Evolutionary conservation across 2,329 filamentous ascomycete genomes (phyloP).

Genomic region (Trichophaea hybrida): DNA sequence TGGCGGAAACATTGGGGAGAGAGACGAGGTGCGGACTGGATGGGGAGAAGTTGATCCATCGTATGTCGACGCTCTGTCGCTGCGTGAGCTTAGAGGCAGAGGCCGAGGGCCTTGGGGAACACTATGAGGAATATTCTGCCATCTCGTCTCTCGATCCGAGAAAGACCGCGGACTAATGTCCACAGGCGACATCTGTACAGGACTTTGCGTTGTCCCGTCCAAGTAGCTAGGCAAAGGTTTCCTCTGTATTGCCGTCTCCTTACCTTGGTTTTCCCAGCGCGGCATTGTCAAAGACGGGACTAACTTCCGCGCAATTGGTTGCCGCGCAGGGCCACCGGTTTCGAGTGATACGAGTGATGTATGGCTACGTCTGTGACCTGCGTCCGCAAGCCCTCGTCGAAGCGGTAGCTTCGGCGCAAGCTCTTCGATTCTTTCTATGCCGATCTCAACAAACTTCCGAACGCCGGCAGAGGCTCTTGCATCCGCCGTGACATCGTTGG

Average conservation of each 20-base stretch:
- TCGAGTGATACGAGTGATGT: not conserved
- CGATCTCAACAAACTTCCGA: constrained; percentile 37
- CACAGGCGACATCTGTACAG: too few species aligned
- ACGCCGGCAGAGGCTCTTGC: constrained; percentile 40
- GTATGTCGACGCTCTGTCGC: too few species aligned
- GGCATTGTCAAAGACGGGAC: not conserved
- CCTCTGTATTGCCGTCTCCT: not conserved
- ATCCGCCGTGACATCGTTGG: constrained; percentile 42
- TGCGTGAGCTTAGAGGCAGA: too few species aligned
- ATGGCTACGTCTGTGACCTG: not conserved
- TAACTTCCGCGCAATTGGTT: not conserved
- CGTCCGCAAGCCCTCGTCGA: not conserved
- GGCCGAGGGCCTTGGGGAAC: too few species aligned
- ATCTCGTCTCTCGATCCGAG: too few species aligned
- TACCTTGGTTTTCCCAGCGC: not conserved
- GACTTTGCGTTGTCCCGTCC: not conserved
- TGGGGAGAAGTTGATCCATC: too few species aligned
- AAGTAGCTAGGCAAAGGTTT: not conserved
- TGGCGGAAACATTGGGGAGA: too few species aligned
- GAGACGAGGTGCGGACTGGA: too few species aligned
- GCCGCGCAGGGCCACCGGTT: not conserved
- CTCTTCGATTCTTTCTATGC: constrained; percentile 35
- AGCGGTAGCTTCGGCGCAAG: constrained; percentile 23
- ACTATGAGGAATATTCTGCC: too few species aligned
- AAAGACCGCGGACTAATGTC: too few species aligned